phyloP scores from a whole-genome alignment of 306 rosid species.

The Prunus mongolica region DNA sequence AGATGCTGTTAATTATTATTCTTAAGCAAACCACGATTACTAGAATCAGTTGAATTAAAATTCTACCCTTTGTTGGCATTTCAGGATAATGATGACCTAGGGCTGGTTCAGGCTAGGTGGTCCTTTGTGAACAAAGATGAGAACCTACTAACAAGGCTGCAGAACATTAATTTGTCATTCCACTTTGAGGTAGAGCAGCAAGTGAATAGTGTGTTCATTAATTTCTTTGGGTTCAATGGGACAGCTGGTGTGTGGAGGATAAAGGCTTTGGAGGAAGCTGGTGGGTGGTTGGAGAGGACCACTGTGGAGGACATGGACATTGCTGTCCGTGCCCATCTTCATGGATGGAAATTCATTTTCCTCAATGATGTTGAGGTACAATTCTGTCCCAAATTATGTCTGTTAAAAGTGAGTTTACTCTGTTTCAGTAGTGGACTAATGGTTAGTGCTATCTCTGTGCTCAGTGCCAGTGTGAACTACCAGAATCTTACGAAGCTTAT shows the following conservation, averaged over 20 bases:
- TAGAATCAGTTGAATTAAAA: neutral
- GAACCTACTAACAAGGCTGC: conserved; percentile 79
- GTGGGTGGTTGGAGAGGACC: conserved; percentile 96
- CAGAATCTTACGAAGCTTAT: conserved; percentile 93
- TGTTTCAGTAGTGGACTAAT: conserved; percentile 17
- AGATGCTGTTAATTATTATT: neutral
- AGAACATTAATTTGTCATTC: conserved; percentile 76
- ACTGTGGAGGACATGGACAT: conserved; percentile 98
- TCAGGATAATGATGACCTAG: conserved; percentile 75
- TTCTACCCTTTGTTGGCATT: neutral
- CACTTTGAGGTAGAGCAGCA: conserved; percentile 90
- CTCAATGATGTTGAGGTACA: conserved; percentile 90
- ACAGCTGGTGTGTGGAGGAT: conserved; percentile 98
- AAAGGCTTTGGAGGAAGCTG: conserved; percentile 77
- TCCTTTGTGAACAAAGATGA: conserved; percentile 93
- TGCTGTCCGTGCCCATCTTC: conserved; percentile 93
- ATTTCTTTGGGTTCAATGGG: conserved; percentile 92
- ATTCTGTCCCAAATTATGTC: neutral
- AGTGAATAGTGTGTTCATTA: conserved; percentile 65
- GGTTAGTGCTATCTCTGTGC: neutral
- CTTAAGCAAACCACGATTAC: neutral
- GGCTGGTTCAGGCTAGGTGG: conserved; percentile 93
- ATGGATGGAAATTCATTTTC: conserved; percentile 92
- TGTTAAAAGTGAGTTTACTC: neutral
- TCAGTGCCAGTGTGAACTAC: conserved; percentile 93